Percentiles rank a stretch among this genome's conserved stretches.
Evolutionary conservation across 2,329 filamentous ascomycete species (phyloP).

Genomic region (Coniochaeta hoffmannii): DNA sequence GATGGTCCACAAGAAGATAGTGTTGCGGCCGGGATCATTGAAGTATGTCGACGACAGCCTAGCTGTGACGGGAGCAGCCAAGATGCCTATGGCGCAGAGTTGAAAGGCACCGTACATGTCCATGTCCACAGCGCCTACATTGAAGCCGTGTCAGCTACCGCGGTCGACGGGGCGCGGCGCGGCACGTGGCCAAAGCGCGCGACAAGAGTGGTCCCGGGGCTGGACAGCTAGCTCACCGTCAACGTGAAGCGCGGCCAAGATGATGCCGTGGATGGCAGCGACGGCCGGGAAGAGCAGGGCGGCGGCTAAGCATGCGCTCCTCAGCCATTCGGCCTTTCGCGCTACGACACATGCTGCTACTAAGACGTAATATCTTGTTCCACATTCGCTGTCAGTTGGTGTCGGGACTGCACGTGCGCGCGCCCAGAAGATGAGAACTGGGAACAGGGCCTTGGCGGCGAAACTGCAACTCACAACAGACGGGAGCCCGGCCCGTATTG

Average conservation of each 20-base stretch:
- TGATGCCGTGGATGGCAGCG: slow-evolving; percentile 56
- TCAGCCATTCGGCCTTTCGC: slow-evolving; percentile 54
- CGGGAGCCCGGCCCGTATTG: too few species aligned
- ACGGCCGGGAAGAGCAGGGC: slow-evolving; percentile 56
- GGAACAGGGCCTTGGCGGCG: too few species aligned
- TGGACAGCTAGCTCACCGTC: slow-evolving; percentile 34
- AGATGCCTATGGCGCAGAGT: slow-evolving; percentile 56
- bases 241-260: slow-evolving; percentile 51
- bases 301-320: slow-evolving; percentile 55
- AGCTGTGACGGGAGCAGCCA: slow-evolving; percentile 57
- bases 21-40: slow-evolving; percentile 53
- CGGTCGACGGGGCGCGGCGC: slow-evolving; percentile 1
- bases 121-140: slow-evolving; percentile 54
- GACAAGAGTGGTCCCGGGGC: too few species aligned
- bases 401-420: too few species aligned
- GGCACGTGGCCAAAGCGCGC: too few species aligned
- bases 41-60: slow-evolving; percentile 57
- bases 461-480: too few species aligned
- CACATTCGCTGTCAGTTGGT: too few species aligned
- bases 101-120: slow-evolving; percentile 64
- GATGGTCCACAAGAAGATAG: slow-evolving; percentile 59
- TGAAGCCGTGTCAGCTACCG: not conserved
- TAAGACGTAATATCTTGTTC: slow-evolving; percentile 61
- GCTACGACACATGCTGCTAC: slow-evolving; percentile 56
- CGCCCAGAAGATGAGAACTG: too few species aligned